Percentiles rank a stretch among this genome's conserved stretches.
These are phyloP conservation scores for Eremothecium cymbalariae DNA, from an alignment of 1,139 yeast genomes.

Conservation along the genomic window DNA sequence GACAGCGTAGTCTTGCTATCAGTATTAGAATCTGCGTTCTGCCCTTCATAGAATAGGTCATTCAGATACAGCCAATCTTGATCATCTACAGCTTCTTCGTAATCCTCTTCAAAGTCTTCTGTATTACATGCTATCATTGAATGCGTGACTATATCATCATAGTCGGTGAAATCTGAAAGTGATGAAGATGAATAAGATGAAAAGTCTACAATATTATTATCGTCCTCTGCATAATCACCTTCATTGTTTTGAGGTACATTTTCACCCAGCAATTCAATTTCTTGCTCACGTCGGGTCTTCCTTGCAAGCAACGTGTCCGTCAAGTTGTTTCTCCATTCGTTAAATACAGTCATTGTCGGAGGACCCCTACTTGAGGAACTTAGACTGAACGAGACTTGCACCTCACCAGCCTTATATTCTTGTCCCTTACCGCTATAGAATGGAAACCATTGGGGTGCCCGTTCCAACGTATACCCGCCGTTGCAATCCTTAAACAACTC, in stretches of 20 bases:
- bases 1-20: neutral
- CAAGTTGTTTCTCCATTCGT: constrained; percentile 17
- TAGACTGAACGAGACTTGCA: constrained; percentile 22
- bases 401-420: constrained; percentile 19
- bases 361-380: constrained; percentile 13
- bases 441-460: constrained; percentile 21
- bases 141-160: constrained; percentile 1
- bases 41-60: constrained; percentile 3
- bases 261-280: constrained; percentile 1
- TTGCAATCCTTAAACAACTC: constrained; percentile 21
- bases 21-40: constrained; percentile 3
- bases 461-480: constrained; percentile 17
- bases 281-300: constrained; percentile 2
- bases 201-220: constrained; percentile 5
- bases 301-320: constrained; percentile 1
- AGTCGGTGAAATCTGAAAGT: constrained; percentile 2
- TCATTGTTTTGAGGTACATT: neutral
- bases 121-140: neutral
- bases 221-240: constrained; percentile 6
- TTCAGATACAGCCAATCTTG: constrained; percentile 6
- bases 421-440: constrained; percentile 16
- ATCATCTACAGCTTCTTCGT: constrained; percentile 7
- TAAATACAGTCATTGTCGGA: constrained; percentile 19
- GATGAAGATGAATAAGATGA: neutral
- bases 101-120: constrained; percentile 4